phyloP scores from a whole-genome alignment of 345 rosid genomes.

The Diplotaxis tenuifolia region DNA sequence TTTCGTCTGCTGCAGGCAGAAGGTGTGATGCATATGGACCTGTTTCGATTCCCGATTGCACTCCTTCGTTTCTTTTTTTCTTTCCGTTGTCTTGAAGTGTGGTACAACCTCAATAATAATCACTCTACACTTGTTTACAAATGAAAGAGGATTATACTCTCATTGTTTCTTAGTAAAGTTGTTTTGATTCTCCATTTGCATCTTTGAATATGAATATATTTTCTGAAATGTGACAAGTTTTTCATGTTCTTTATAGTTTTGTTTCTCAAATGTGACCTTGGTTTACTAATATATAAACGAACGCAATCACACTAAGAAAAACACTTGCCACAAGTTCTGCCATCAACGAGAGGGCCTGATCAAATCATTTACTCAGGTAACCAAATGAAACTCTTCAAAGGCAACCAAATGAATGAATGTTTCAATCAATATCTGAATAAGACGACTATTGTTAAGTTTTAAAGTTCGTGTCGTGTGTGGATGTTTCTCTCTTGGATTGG shows the following conservation, averaged over 20 bases:
- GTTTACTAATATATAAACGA: not conserved
- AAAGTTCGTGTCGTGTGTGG: not conserved
- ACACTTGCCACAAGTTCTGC: not conserved
- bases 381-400: conserved; percentile 1
- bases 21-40: not conserved
- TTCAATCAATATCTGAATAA: conserved; percentile 52
- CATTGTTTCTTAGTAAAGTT: conserved; percentile 16
- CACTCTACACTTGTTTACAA: not conserved
- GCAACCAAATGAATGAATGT: not conserved
- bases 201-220: not conserved
- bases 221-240: not conserved
- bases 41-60: not conserved
- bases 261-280: not conserved
- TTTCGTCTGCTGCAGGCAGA: conserved; percentile 14
- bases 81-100: not conserved
- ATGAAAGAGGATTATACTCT: not conserved
- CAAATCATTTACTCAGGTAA: conserved; percentile 27
- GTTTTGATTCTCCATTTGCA: not conserved
- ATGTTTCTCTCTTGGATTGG: no score
- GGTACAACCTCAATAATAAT: conserved; percentile 17
- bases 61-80: not conserved
- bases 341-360: conserved; percentile 3
- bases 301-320: not conserved
- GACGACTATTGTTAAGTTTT: conserved; percentile 25
- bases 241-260: not conserved